Evolutionary conservation across 2,329 filamentous ascomycete species (phyloP).

Genomic region (Dothideomycetes sp.): DNA sequence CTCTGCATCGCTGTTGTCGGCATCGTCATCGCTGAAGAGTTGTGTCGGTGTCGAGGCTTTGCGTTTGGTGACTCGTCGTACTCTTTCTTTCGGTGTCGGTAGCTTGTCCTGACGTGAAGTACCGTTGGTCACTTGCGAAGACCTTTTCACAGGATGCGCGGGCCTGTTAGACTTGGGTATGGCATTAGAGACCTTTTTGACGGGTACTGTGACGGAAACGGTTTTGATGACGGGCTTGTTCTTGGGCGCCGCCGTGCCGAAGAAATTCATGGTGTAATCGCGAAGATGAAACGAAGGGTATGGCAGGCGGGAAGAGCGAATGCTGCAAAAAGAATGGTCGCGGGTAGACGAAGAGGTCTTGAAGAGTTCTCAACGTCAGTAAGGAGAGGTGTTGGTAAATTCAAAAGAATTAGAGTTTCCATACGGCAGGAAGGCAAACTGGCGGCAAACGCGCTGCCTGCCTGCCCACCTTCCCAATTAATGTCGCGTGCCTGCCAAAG

Average conservation of each 20-base stretch:
- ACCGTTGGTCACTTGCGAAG: not conserved
- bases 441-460: no score
- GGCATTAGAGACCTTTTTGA: constrained; percentile 2
- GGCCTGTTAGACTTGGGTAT: not conserved
- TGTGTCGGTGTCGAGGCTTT: constrained; percentile 28
- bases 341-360: no score
- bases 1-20: constrained; percentile 23
- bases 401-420: not conserved
- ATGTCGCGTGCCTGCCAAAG: not conserved
- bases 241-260: constrained; percentile 6
- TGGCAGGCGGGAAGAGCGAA: not conserved
- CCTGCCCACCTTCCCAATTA: no score
- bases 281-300: not conserved
- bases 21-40: constrained; percentile 24
- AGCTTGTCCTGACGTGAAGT: not conserved
- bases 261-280: constrained; percentile 10
- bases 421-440: no score
- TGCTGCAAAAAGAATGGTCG: not conserved
- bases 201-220: constrained; percentile 4
- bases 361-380: constrained; percentile 4
- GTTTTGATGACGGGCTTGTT: constrained; percentile 13
- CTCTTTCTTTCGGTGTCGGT: constrained; percentile 6
- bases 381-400: not conserved
- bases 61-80: constrained; percentile 24
- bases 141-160: constrained; percentile 1